These are phyloP conservation scores for Boletus tomentosulus DNA, from an alignment of 768 basidiomycete species.

Conservation along the genomic window DNA sequence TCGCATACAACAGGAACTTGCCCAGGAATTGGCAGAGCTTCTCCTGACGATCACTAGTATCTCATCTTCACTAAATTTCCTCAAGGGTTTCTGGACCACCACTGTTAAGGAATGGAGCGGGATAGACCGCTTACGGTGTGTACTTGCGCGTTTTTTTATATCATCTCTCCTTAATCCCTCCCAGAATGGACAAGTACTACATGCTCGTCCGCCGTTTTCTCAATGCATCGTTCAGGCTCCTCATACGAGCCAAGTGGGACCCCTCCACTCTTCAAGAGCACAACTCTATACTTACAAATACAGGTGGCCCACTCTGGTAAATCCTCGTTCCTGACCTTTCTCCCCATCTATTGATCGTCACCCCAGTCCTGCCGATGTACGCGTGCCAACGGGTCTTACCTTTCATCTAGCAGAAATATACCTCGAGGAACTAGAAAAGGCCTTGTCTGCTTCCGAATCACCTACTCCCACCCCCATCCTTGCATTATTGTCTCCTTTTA, in stretches of 20 bases:
- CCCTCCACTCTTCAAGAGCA: slow-evolving; percentile 50
- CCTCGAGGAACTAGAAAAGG: slow-evolving; percentile 83
- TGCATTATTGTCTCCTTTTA: slow-evolving; percentile 64
- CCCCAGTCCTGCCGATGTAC: slow-evolving; percentile 60
- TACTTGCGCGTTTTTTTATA: not conserved
- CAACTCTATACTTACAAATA: slow-evolving; percentile 57
- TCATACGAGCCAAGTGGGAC: slow-evolving; percentile 72
- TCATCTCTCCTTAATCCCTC: not conserved
- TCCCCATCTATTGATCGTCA: slow-evolving; percentile 3
- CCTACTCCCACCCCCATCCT: slow-evolving; percentile 46
- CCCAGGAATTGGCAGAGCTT: slow-evolving; percentile 79
- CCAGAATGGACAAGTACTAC: slow-evolving; percentile 95
- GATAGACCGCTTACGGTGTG: slow-evolving; percentile 84
- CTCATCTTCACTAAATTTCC: slow-evolving; percentile 63
- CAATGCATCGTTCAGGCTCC: slow-evolving; percentile 78
- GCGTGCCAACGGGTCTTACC: slow-evolving; percentile 72
- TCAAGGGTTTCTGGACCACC: slow-evolving; percentile 88
- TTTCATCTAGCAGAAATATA: slow-evolving; percentile 91
- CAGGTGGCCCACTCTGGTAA: slow-evolving; percentile 86
- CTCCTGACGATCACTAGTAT: slow-evolving; percentile 61
- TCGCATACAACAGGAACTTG: slow-evolving; percentile 88
- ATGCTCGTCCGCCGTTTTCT: slow-evolving; percentile 89
- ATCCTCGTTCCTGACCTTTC: slow-evolving; percentile 13
- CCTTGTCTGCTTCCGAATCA: slow-evolving; percentile 30
- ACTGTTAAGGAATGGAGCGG: slow-evolving; percentile 92